Conservation (phyloP, 306 rosid species). For the Medicago arabica region DNA sequence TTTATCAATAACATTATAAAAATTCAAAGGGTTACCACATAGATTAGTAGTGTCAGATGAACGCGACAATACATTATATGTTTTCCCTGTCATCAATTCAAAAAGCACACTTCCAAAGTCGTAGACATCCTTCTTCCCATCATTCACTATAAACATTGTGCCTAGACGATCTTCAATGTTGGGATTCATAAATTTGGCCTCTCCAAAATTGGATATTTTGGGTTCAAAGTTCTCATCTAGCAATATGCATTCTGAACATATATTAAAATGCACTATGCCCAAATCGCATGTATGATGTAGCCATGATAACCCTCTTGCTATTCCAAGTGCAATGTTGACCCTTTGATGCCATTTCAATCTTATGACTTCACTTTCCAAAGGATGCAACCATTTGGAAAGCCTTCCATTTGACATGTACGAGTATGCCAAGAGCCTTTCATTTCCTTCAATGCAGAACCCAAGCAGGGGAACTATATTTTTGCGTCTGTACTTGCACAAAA, state of each 20-base stretch:
- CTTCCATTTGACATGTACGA: conserved; percentile 47
- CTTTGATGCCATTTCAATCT: not conserved
- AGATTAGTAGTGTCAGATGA: not conserved
- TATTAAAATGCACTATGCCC: conserved; percentile 8
- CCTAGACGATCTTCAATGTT: no score
- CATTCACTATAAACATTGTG: not conserved
- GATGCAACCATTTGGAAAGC: conserved; percentile 43
- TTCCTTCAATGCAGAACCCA: conserved; percentile 35
- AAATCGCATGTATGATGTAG: conserved; percentile 33
- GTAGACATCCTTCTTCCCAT: conserved; percentile 51
- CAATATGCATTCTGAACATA: conserved; percentile 38
- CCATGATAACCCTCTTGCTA: conserved; percentile 49
- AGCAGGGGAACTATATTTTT: conserved; percentile 17
- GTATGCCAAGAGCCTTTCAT: conserved; percentile 40
- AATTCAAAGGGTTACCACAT: not conserved
- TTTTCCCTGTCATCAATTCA: conserved; percentile 43
- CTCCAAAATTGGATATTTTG: conserved; percentile 43
- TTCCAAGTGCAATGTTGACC: conserved; percentile 44
- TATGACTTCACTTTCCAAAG: not conserved
- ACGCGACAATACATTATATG: not conserved
- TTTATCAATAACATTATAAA: conserved; percentile 34
- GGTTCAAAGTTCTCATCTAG: conserved; percentile 43
- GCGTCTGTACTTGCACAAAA: conserved; percentile 32
- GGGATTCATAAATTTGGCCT: not conserved
- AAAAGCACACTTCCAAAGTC: conserved; percentile 52